Base-by-base conservation (phyloP, 139 green algal genomes). In the Chlamydomonas sp. region DNA sequence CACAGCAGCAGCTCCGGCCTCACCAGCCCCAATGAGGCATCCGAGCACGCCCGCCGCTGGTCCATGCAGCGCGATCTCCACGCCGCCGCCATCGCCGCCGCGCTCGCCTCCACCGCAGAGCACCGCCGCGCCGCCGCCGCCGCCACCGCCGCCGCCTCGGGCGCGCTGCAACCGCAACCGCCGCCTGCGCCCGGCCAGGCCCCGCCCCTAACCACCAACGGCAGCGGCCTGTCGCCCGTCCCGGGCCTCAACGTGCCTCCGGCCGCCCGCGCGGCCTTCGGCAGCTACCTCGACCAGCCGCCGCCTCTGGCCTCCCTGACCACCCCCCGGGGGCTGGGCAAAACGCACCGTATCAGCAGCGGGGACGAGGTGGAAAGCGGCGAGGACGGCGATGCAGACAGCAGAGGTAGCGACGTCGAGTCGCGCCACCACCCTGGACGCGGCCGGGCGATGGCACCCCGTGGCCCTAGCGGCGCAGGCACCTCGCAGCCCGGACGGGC, bases 241-340 rank as follows among this genome's bases (percentile, higher is more conserved):
- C 67, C 82, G 61, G 72, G 64, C 20, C 67, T 86, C 31, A 49
- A 49, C 0, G 66, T 86, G 61, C 82, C 82, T 18, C 82, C 82
- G 3, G 82, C 82, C 3, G 59, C 82, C 4, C 69, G 72, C 61
- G n/a, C 68, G 49, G 68, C 82, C 7, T 86, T 86, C 14, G 82
- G 82, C 59, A 80, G 71, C 7, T 86, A 86, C 82, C 71, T 86
- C 2, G 82, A 86, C 71, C 71, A 79, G n/a, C 82, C 82, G 5
- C 82, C 82, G 0, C 61, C 82, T 86, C 79, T 61, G 12, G n/a
- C 68, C 6, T 7, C 17, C n/a, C 5, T n/a, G n/a, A 6, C n/a
- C n/a, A 4, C 10, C 3, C 5, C 72, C 7, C 72, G 3, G 20
- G 3, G 20, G 20, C 71, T 20, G 5, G 71, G 5, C 3, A 5